phyloP scores from a whole-genome alignment of 345 rosid species.

The Luvunga scandens region DNA sequence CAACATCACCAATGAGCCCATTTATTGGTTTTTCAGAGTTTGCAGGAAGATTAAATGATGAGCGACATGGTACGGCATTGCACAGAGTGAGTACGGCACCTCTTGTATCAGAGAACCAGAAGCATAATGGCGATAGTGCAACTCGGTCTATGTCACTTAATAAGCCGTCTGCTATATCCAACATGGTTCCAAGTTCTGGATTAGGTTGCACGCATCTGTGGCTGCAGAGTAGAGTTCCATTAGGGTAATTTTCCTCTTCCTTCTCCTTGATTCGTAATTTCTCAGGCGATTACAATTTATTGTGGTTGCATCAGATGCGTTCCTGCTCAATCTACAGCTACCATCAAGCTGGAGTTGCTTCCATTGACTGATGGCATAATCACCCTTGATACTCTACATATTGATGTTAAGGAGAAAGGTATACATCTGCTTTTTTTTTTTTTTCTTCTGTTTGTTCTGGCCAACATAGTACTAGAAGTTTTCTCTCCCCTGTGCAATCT shows the following conservation, averaged over 20 bases:
- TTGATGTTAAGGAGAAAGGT: constrained; percentile 97
- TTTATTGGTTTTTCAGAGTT: constrained; percentile 61
- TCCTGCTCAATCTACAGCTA: constrained; percentile 84
- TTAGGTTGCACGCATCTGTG: constrained; percentile 84
- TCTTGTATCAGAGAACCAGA: constrained; percentile 24
- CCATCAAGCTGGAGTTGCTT: constrained; percentile 88
- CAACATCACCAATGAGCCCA: constrained; percentile 60
- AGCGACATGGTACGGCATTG: constrained; percentile 28
- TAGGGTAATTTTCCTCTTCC: constrained; percentile 58
- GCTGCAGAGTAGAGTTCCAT: constrained; percentile 98
- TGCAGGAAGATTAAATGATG: constrained; percentile 45
- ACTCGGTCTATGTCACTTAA: constrained; percentile 29
- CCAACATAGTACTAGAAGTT: neutral
- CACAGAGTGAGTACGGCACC: constrained; percentile 34
- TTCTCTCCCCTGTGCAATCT: neutral
- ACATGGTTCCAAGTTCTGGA: constrained; percentile 65
- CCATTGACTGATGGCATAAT: constrained; percentile 99
- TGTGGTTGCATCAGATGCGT: constrained; percentile 63
- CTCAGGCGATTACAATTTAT: constrained; percentile 7
- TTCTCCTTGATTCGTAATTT: constrained; percentile 13
- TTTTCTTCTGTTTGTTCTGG: neutral
- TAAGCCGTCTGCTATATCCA: constrained; percentile 47
- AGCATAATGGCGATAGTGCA: constrained; percentile 39
- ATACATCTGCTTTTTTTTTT: constrained; percentile 11
- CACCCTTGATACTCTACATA: constrained; percentile 78